Evolutionary conservation across 2,329 filamentous ascomycete species (phyloP), one percentile per base, ranked within the genome.

Genomic region (Fusarium mangiferae): DNA sequence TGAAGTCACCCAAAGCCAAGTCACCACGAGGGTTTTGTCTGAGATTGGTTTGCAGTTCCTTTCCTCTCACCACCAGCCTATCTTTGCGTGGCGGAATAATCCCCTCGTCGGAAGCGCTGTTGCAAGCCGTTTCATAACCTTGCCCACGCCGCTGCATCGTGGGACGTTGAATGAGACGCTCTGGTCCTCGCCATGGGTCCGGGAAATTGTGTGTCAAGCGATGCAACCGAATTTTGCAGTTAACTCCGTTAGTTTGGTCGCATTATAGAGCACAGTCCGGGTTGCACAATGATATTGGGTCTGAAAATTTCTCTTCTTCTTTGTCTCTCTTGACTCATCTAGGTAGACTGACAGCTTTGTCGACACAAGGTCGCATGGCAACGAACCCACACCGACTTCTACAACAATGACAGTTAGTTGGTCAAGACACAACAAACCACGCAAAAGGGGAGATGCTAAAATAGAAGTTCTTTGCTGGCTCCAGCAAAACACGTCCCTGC

Each of bases 81-180:
- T 54, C 30, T 68, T 56, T 65, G 57, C 61, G 55, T 62, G 66
- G 61, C 58, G 73, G 59, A 58, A 58, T 56, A 75, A 66, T 70
- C 72, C 30, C 58, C 24, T 64, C 58, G 52, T 69, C 57, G 70
- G 54, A 73, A 46, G 57, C 62, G 57, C 48, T 57, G 42, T 51
- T 64, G 58, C 63, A 64, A 69, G 63, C 61, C 52, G 76, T 78
- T 78, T 78, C 76, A 78, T 63, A 72, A 58, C 72, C 75, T 70
- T 71, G 75, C 52, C 30, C 39, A 30, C 61, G 30, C 49, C 56
- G 54, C 60, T 41, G 62, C 61, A 62, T 66, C 68, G 60, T 76
- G 59, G 68, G 60, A 70, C 64, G 33, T 56, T 72, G 67, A 69
- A 67, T 71, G 60, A 61, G 65, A 67, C 65, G 62, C 73, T 54